Conservation (phyloP, 179 eudicot genomes). For the Amaranthus tricolor region DNA sequence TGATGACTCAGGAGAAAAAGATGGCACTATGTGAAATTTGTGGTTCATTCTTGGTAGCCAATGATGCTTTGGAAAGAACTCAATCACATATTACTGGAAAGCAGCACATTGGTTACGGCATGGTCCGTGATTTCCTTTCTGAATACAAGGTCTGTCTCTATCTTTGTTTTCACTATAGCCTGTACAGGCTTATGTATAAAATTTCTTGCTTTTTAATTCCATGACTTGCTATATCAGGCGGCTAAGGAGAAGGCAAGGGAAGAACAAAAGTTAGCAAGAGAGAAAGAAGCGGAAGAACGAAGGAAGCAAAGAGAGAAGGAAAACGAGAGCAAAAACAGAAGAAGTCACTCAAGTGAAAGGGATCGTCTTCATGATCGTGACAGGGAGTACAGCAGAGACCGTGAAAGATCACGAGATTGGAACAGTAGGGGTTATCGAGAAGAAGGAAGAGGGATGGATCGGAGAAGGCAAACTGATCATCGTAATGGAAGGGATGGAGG, state of each 20-base stretch:
- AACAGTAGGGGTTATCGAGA: constrained; percentile 63
- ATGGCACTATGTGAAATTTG: constrained; percentile 97
- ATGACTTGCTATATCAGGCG: constrained; percentile 37
- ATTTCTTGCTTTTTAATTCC: constrained; percentile 13
- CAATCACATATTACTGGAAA: constrained; percentile 96
- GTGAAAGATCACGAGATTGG: constrained; percentile 60
- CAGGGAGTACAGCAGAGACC: constrained; percentile 42
- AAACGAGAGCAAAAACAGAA: constrained; percentile 54
- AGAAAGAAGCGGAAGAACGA: constrained; percentile 76
- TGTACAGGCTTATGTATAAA: background rate
- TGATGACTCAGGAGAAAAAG: constrained; percentile 94
- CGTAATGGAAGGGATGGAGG: constrained; percentile 84
- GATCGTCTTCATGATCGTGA: constrained; percentile 54
- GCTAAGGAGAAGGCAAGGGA: constrained; percentile 86
- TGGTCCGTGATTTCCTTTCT: constrained; percentile 78
- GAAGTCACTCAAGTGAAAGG: constrained; percentile 77
- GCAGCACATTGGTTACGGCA: constrained; percentile 95
- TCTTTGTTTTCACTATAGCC: background rate
- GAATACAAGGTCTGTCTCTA: constrained; percentile 64
- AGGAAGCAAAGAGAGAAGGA: constrained; percentile 69
- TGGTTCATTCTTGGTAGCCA: constrained; percentile 91
- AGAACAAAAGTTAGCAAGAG: constrained; percentile 81
- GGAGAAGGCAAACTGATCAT: constrained; percentile 41
- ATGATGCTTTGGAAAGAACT: constrained; percentile 93
- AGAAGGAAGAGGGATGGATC: constrained; percentile 51